Base-by-base conservation (phyloP, 2,329 filamentous ascomycete genomes). In the Diaporthe citrichinensis region DNA sequence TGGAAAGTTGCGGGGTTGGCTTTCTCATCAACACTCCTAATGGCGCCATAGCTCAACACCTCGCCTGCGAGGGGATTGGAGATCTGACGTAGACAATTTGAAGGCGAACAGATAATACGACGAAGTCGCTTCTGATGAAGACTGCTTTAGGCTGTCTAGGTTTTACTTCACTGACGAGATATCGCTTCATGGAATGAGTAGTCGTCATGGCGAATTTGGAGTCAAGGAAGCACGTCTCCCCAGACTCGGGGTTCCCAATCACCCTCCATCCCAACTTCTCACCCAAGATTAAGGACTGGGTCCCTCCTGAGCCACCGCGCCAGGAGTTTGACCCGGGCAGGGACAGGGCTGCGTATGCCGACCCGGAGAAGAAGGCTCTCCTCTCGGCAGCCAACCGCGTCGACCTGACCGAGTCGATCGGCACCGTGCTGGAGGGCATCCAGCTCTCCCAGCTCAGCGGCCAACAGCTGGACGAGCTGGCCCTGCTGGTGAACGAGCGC, bases 201-300 rank as follows among this genome's bases (percentile, higher is more conserved):
- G 12, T 23, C 2, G 77, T 41, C 65, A 84, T 85, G 82, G 84
- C 83, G 55, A 80, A 84, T 62, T 83, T 89, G 6, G 86, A 87
- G 80, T 78, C 87, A 6, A 82, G 83, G 57, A 87, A 88, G 49
- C 85, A 88, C 77, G 84, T 89, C 51, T 88, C 86, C 8, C 84
- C 85, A 7, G 87, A 88, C 77, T 89, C 87, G 1, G 87, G 86
- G 1, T 86, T 85, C 46, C 86, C 87, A 0, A 83, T 85, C 34
- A 85, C 83, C 2, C 78, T 88, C 0, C 87, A 89, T 78, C 86
- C 87, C 1, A 79, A 83, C 71, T 88, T 87, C 81, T 87, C 88
- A 73, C 79, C 83, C 44, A 88, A 86, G 77, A 87, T 88, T 74
- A 84, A 80, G 39, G 76, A 80, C 23, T 82, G 86, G 76, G 78